These are phyloP conservation scores for Talaromyces proteolyticus DNA, from an alignment of 495 filamentous ascomycete genomes.

Conservation along the genomic window DNA sequence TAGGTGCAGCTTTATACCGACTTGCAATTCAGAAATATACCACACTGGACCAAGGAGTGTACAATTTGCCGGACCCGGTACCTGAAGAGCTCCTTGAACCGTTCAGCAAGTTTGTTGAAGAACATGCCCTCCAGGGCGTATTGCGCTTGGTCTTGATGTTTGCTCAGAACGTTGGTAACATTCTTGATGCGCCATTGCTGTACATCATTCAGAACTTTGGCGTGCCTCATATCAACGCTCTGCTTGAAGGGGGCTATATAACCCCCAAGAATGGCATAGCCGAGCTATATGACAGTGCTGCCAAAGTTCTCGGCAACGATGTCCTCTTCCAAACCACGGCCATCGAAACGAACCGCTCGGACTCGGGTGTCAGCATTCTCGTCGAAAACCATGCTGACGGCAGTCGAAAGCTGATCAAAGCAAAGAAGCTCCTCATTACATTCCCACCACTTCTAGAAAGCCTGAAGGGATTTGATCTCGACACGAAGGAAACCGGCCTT, in stretches of 20 bases:
- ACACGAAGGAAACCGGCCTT: constrained; percentile 18
- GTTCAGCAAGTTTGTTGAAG: constrained; percentile 38
- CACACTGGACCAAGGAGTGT: constrained; percentile 28
- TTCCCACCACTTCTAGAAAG: constrained; percentile 20
- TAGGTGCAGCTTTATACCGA: not conserved
- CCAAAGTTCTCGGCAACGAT: constrained; percentile 15
- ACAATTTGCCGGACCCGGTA: constrained; percentile 39
- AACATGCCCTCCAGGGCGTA: constrained; percentile 26
- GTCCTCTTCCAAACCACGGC: constrained; percentile 24
- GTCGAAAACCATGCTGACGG: constrained; percentile 18
- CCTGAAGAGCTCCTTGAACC: constrained; percentile 42
- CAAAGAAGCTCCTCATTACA: constrained; percentile 33
- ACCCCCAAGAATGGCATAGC: constrained; percentile 20
- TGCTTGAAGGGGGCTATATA: constrained; percentile 5
- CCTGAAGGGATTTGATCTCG: constrained; percentile 26
- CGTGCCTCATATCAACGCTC: not conserved
- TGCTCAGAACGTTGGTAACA: not conserved
- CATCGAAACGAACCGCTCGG: constrained; percentile 1
- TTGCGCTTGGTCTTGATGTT: constrained; percentile 10
- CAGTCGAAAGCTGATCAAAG: constrained; percentile 27
- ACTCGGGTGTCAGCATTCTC: constrained; percentile 11
- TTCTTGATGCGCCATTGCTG: constrained; percentile 8
- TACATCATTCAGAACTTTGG: not conserved
- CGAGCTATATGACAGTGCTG: constrained; percentile 28
- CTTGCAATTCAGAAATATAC: constrained; percentile 1